phyloP scores from a whole-genome alignment of 768 basidiomycete species.

The Amanita rubescens region DNA sequence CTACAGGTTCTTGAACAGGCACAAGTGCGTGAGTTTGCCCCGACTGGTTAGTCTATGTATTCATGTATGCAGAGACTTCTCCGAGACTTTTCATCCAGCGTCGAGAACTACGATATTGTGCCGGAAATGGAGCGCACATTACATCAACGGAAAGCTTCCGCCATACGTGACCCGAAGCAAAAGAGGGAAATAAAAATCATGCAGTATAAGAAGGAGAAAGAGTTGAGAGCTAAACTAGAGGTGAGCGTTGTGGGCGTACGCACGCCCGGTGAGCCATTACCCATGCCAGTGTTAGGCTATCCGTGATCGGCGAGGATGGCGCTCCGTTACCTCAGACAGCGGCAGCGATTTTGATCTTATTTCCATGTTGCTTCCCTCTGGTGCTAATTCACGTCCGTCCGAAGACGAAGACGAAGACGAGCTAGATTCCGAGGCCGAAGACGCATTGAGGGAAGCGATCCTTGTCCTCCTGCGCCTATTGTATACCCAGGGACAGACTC shows the following conservation, averaged over 20 bases:
- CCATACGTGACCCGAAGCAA: slow-evolving; percentile 56
- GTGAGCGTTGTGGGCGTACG: slow-evolving; percentile 28
- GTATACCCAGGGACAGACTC: slow-evolving; percentile 61
- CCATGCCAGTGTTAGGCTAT: slow-evolving; percentile 31
- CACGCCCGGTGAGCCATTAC: not conserved
- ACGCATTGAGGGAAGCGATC: slow-evolving; percentile 56
- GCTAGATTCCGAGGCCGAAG: slow-evolving; percentile 53
- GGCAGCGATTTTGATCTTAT: slow-evolving; percentile 57
- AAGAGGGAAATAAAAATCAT: slow-evolving; percentile 85
- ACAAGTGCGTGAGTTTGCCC: slow-evolving; percentile 39
- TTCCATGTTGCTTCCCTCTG: slow-evolving; percentile 47
- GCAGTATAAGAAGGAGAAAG: slow-evolving; percentile 84
- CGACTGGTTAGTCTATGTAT: not conserved
- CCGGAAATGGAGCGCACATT: slow-evolving; percentile 52
- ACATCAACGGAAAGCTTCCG: slow-evolving; percentile 38
- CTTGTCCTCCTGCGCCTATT: slow-evolving; percentile 67
- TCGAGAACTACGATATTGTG: slow-evolving; percentile 64
- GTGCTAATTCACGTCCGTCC: slow-evolving; percentile 8
- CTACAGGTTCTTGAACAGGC: slow-evolving; percentile 45
- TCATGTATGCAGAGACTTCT: not conserved
- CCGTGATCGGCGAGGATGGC: slow-evolving; percentile 44
- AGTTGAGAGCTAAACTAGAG: slow-evolving; percentile 62
- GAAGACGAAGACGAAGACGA: slow-evolving; percentile 37
- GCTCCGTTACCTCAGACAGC: slow-evolving; percentile 20
- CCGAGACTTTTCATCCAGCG: slow-evolving; percentile 34